phyloP scores from a whole-genome alignment of 1,284 basidiomycete species.

The Xerocomus minutiporus region DNA sequence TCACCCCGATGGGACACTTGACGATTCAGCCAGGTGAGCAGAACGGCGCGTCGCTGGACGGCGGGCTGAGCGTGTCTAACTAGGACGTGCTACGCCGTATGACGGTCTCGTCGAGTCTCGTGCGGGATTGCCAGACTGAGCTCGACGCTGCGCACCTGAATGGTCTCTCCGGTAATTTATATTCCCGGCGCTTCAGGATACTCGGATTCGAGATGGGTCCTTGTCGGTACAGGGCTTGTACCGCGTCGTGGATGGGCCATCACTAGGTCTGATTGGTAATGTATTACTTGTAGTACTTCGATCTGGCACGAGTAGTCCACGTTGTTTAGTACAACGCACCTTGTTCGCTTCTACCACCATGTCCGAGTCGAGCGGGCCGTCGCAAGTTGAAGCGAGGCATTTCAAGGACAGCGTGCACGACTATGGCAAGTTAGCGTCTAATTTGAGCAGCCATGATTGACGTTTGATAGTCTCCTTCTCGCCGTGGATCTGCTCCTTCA shows the following conservation, averaged over 20 bases:
- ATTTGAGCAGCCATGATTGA: background rate
- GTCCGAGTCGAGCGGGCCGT: background rate
- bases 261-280: too few species aligned
- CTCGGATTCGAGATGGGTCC: background rate
- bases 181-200: background rate
- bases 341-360: background rate
- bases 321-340: background rate
- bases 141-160: background rate
- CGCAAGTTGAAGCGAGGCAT: conserved; percentile 17
- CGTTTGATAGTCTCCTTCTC: conserved; percentile 32
- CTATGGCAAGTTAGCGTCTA: conserved; percentile 23
- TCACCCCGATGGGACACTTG: conserved; percentile 21
- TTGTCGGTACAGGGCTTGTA: background rate
- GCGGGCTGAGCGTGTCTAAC: background rate
- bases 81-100: conserved; percentile 8
- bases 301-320: background rate
- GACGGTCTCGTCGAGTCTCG: conserved; percentile 2
- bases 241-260: background rate
- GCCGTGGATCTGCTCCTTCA: conserved; percentile 37
- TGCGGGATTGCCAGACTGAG: conserved; percentile 3
- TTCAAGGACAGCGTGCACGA: conserved; percentile 34
- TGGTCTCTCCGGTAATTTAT: background rate
- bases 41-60: conserved; percentile 9
- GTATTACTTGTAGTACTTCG: background rate
- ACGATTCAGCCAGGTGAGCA: conserved; percentile 18